A percentile compares a stretch with the other conserved stretches of the same genome.
These are phyloP conservation scores for Triadica sebifera DNA, from an alignment of 345 rosid species.

Conservation along the genomic window DNA sequence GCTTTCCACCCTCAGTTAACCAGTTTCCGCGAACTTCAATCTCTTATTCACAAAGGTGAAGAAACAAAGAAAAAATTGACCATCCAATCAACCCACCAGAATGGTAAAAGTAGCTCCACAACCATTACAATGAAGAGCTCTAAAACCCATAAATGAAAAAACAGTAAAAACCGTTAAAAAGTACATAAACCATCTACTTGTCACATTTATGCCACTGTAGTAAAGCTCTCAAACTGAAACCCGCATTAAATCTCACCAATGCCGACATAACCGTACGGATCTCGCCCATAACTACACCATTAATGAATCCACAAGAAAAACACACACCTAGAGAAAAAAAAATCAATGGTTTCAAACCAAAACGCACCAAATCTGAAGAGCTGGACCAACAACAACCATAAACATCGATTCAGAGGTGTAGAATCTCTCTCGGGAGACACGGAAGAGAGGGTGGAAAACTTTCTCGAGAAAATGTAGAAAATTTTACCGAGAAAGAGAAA, in stretches of 20 bases:
- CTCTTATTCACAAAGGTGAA: background rate
- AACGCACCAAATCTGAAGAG: constrained; percentile 12
- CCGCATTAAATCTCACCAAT: constrained; percentile 34
- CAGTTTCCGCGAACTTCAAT: background rate
- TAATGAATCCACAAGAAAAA: background rate
- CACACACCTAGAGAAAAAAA: background rate
- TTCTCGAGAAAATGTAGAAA: background rate
- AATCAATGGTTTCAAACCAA: background rate
- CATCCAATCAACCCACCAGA: background rate
- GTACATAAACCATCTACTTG: constrained; percentile 11
- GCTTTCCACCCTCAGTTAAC: background rate
- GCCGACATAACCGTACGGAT: constrained; percentile 44
- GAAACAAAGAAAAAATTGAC: background rate
- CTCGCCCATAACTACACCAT: constrained; percentile 25
- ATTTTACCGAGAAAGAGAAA: background rate
- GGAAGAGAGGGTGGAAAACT: background rate
- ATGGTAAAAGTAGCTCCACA: constrained; percentile 4
- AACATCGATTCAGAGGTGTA: background rate
- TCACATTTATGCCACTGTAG: constrained; percentile 21
- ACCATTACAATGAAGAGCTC: background rate
- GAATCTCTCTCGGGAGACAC: background rate
- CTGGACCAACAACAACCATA: background rate
- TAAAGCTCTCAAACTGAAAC: constrained; percentile 22
- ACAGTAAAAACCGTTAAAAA: constrained; percentile 25
- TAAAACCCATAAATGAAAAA: constrained; percentile 20